Percentiles rank a stretch among this genome's conserved stretches.
Evolutionary conservation across 176 grass and related monocot genomes (phyloP).

Genomic region (Canna indica): DNA sequence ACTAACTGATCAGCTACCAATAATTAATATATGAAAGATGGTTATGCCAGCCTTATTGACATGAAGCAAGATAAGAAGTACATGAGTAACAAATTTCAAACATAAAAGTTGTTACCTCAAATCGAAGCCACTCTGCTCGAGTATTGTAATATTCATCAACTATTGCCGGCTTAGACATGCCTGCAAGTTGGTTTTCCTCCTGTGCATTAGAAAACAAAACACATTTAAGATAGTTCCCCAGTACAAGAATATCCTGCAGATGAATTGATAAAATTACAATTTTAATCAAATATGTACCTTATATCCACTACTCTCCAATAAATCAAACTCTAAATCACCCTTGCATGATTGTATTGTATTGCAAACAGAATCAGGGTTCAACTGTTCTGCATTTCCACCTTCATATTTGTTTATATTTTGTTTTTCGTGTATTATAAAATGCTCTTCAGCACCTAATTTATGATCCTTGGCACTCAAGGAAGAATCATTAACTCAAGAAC

Average conservation of each 20-base stretch:
- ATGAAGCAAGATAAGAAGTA: background rate
- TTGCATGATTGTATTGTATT: background rate
- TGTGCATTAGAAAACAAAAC: background rate
- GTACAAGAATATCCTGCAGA: background rate
- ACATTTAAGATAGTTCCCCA: background rate
- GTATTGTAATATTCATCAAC: conserved; percentile 36
- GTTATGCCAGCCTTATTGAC: background rate
- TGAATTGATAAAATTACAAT: background rate
- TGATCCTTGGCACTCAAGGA: conserved; percentile 13
- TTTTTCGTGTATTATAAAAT: conserved; percentile 11
- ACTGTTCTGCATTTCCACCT: conserved; percentile 8
- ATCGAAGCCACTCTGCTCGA: conserved; percentile 62
- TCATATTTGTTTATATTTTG: conserved; percentile 5
- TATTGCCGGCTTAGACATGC: conserved; percentile 20
- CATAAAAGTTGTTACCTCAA: conserved; percentile 45
- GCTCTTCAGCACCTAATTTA: conserved; percentile 15
- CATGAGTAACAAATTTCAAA: background rate
- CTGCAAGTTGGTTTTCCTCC: conserved; percentile 13
- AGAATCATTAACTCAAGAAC: background rate
- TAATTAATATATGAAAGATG: too few species aligned
- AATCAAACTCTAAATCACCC: background rate
- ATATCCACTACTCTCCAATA: background rate
- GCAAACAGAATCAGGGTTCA: conserved; percentile 16
- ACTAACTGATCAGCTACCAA: too few species aligned
- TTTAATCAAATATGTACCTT: background rate